Base-by-base conservation (phyloP, 306 rosid species). In the Phaseolus lunatus region DNA sequence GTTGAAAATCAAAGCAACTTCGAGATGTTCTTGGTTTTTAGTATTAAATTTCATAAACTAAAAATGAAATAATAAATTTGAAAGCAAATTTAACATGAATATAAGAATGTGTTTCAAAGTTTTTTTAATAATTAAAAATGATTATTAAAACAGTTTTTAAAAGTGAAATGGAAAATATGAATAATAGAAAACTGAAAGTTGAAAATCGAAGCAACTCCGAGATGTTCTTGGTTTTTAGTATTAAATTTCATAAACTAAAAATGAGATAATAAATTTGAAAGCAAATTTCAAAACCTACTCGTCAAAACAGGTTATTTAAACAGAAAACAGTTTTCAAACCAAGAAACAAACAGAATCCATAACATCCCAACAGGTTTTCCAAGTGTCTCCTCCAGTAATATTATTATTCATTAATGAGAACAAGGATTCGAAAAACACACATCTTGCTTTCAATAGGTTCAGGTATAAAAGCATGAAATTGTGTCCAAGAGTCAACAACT, bases 31-130 rank as follows among this genome's bases (percentile, higher is more conserved):
- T 26, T 18, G 37, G 13, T 58, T 23, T 54, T 13, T 58, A 58
- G 35, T 58, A 24, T 24, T 7, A 6, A 13, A 26, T 58, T 58
- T 24, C 15, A 13, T 5, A 26, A 26, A 58, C 65, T 58, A 58
- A 13, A 57, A 12, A 57, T 6, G 15, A 24, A 15, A 57, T 22
- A 20, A 22, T 23, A 54, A 54, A 24, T 12, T 24, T 58, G n/a
- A n/a, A n/a, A n/a, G n/a, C n/a, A n/a, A n/a, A n/a, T n/a, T n/a
- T 58, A 81, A 67, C 78, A 78, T 44, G 43, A 35, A 50, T 59
- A 9, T 9, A 35, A 35, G 41, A 4, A 11, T 31, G 39, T 67
- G 73, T 62, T 27, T 16, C 23, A 29, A 14, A 22, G 3, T n/a
- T n/a, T n/a, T n/a, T 26, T 14, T 0, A 37, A 37, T 37, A 33